Conservation (phyloP, 192 early-diverging fungal genomes). For the Coemansia sp. region DNA sequence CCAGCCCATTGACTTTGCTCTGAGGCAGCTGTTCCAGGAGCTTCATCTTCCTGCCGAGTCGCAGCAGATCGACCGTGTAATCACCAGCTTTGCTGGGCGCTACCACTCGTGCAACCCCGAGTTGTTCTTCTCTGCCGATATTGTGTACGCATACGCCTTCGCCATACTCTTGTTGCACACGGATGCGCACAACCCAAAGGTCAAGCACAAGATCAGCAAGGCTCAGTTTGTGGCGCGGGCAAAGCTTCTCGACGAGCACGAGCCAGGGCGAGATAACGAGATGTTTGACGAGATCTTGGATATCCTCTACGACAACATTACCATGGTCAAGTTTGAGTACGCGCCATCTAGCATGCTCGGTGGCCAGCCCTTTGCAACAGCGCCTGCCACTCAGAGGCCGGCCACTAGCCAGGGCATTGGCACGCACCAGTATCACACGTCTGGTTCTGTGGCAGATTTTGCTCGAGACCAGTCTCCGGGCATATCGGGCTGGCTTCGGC, state of each 20-base stretch:
- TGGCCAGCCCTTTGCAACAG: constrained; percentile 1
- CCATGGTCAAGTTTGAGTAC: constrained; percentile 51
- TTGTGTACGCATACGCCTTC: constrained; percentile 75
- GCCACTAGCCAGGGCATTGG: background rate
- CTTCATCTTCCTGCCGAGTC: constrained; percentile 76
- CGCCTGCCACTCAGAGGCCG: background rate
- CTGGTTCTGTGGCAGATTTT: background rate
- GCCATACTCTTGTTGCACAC: constrained; percentile 82
- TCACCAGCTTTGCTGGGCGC: constrained; percentile 69
- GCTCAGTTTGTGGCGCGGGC: constrained; percentile 72
- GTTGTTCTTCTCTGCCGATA: constrained; percentile 62
- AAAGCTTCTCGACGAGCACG: constrained; percentile 65
- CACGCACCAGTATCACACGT: background rate
- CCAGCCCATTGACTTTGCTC: constrained; percentile 65
- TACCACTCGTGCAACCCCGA: constrained; percentile 69
- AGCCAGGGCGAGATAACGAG: constrained; percentile 24
- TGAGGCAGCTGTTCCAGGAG: constrained; percentile 69
- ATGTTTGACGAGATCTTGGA: constrained; percentile 72
- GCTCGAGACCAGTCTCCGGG: constrained; percentile 25
- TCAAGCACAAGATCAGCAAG: constrained; percentile 80
- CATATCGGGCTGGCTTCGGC: constrained; percentile 40
- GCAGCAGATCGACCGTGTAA: constrained; percentile 80
- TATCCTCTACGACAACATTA: constrained; percentile 58
- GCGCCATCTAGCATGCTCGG: constrained; percentile 16
- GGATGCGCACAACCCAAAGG: constrained; percentile 81